phyloP scores from a whole-genome alignment of 1,284 basidiomycete genomes.

The Erythrobasidium hasegawianum region DNA sequence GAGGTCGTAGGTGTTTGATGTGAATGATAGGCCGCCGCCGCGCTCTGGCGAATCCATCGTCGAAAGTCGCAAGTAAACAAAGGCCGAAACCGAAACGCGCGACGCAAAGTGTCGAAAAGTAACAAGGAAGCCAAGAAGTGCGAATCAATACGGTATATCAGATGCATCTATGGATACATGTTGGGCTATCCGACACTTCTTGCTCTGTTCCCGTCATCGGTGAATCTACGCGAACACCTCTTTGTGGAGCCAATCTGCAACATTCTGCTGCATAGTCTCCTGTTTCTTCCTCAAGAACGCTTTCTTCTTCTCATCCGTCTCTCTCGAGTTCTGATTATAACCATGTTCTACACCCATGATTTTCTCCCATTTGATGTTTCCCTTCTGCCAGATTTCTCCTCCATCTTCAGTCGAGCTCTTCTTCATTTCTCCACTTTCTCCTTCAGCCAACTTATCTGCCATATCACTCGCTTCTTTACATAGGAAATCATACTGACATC shows the following conservation, averaged over 20 bases:
- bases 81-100: neutral
- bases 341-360: slow-evolving; percentile 27
- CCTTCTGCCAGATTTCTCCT: slow-evolving; percentile 16
- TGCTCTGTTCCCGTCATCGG: neutral
- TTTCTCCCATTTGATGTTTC: slow-evolving; percentile 13
- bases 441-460: slow-evolving; percentile 11
- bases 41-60: neutral
- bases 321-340: slow-evolving; percentile 19
- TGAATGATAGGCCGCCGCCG: neutral
- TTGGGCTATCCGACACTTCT: neutral
- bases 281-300: neutral
- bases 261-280: slow-evolving; percentile 23
- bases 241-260: slow-evolving; percentile 22
- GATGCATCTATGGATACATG: neutral
- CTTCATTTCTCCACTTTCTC: slow-evolving; percentile 5
- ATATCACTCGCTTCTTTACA: slow-evolving; percentile 21
- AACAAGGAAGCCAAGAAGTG: no score
- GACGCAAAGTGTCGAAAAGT: no score
- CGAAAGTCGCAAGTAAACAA: neutral
- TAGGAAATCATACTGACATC: slow-evolving; percentile 31
- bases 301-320: slow-evolving; percentile 7
- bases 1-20: neutral
- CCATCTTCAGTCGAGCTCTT: neutral
- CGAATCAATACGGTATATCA: no score
- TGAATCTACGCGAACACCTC: slow-evolving; percentile 18